Evolutionary conservation across 768 basidiomycete genomes (phyloP).

Genomic region (Crepidotus variabilis): DNA sequence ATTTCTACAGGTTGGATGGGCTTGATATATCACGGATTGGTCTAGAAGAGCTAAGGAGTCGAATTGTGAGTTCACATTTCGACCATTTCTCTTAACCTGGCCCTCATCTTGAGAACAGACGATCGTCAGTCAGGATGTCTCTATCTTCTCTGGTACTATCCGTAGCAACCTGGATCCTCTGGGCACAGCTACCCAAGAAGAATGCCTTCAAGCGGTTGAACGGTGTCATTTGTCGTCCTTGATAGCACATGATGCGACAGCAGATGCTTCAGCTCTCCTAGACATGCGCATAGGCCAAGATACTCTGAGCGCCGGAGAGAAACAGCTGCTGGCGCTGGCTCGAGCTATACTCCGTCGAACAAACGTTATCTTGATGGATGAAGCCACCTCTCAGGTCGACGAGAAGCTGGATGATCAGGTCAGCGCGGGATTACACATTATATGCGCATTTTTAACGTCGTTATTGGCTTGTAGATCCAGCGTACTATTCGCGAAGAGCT

Average conservation of each 20-base stretch:
- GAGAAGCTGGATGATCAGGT: slow-evolving; percentile 66
- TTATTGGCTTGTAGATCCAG: not conserved
- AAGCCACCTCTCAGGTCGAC: slow-evolving; percentile 78
- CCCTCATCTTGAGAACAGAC: slow-evolving; percentile 37
- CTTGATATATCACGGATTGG: slow-evolving; percentile 67
- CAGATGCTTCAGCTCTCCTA: slow-evolving; percentile 34
- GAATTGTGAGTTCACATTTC: slow-evolving; percentile 40
- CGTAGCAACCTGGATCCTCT: slow-evolving; percentile 73
- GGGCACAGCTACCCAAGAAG: slow-evolving; percentile 49
- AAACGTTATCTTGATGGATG: slow-evolving; percentile 70
- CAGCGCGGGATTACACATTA: slow-evolving; percentile 1
- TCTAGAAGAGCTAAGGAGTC: slow-evolving; percentile 62
- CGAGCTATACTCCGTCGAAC: slow-evolving; percentile 65
- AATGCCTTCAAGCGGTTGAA: slow-evolving; percentile 62
- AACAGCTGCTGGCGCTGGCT: slow-evolving; percentile 69
- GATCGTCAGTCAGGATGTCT: slow-evolving; percentile 72
- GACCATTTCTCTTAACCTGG: not conserved
- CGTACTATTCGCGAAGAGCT: slow-evolving; percentile 51
- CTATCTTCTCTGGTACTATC: slow-evolving; percentile 70
- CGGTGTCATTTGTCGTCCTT: slow-evolving; percentile 57
- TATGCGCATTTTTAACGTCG: not conserved
- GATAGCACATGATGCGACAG: slow-evolving; percentile 32
- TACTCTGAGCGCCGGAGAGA: slow-evolving; percentile 72
- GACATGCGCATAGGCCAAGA: slow-evolving; percentile 65
- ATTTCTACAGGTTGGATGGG: slow-evolving; percentile 51